Evolutionary conservation across 2,329 filamentous ascomycete genomes (phyloP).

Genomic region (Pseudocercospora crystallina): DNA sequence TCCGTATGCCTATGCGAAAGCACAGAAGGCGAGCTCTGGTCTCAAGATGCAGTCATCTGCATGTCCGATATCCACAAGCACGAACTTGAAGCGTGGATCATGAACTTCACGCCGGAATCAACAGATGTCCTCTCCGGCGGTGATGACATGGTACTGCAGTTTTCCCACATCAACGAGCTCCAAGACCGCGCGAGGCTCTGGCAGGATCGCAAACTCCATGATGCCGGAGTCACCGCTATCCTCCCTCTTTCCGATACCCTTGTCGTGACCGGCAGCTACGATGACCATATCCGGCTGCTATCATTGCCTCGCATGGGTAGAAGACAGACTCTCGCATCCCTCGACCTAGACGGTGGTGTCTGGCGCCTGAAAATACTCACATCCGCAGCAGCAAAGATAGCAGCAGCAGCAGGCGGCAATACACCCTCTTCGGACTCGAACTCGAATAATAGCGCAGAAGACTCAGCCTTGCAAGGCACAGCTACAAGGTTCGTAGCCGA

Average conservation of each 20-base stretch:
- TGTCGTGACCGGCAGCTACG: slow-evolving; percentile 85
- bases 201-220: slow-evolving; percentile 62
- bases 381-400: background rate
- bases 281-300: slow-evolving; percentile 75
- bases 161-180: slow-evolving; percentile 9
- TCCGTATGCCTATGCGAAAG: slow-evolving; percentile 47
- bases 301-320: slow-evolving; percentile 41
- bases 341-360: slow-evolving; percentile 74
- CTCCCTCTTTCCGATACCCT: slow-evolving; percentile 65
- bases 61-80: slow-evolving; percentile 39
- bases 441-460: slow-evolving; percentile 3
- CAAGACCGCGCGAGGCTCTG: slow-evolving; percentile 27
- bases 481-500: slow-evolving; percentile 16
- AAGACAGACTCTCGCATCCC: slow-evolving; percentile 59
- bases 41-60: slow-evolving; percentile 40
- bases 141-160: slow-evolving; percentile 68
- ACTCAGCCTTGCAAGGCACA: slow-evolving; percentile 5
- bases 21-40: slow-evolving; percentile 14
- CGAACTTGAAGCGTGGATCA: slow-evolving; percentile 71
- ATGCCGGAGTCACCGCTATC: slow-evolving; percentile 86
- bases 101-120: slow-evolving; percentile 53
- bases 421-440: background rate
- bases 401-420: background rate
- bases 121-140: slow-evolving; percentile 63
- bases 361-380: slow-evolving; percentile 74